A percentile compares a stretch with the other conserved stretches of the same genome.
Evolutionary conservation across 768 basidiomycete genomes (phyloP).

Genomic region (Roridomyces roridus): DNA sequence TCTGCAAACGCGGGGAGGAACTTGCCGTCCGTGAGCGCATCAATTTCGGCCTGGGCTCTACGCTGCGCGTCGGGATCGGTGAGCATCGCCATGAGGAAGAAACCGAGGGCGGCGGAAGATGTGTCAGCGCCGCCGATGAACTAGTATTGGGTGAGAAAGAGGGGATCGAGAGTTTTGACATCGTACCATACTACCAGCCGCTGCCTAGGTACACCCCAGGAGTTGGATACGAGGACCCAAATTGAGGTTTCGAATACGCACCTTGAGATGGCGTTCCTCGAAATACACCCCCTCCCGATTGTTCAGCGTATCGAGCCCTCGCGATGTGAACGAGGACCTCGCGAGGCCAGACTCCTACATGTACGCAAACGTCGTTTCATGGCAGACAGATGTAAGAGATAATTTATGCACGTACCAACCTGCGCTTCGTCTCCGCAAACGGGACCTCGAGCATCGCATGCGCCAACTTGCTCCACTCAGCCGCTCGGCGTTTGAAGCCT

Average conservation of each 20-base stretch:
- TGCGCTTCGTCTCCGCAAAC: constrained; percentile 38
- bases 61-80: constrained; percentile 41
- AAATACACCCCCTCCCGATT: constrained; percentile 4
- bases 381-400: too few relatives aligned
- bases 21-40: constrained; percentile 34
- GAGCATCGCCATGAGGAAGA: constrained; percentile 44
- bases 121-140: constrained; percentile 37
- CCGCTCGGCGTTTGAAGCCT: constrained; percentile 47
- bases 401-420: constrained; percentile 34
- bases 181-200: too few relatives aligned
- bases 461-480: constrained; percentile 36
- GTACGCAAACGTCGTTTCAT: constrained; percentile 21
- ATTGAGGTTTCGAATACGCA: too few relatives aligned
- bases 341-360: constrained; percentile 9
- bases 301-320: neutral
- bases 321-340: neutral
- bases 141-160: neutral
- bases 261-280: constrained; percentile 22
- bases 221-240: too few relatives aligned
- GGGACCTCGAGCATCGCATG: constrained; percentile 45
- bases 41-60: constrained; percentile 44
- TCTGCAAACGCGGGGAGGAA: constrained; percentile 42
- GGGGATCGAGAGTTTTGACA: neutral
- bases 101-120: constrained; percentile 38
- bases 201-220: too few relatives aligned